Conservation (phyloP, 78 protist species). For the Pigoraptor vietnamica region DNA sequence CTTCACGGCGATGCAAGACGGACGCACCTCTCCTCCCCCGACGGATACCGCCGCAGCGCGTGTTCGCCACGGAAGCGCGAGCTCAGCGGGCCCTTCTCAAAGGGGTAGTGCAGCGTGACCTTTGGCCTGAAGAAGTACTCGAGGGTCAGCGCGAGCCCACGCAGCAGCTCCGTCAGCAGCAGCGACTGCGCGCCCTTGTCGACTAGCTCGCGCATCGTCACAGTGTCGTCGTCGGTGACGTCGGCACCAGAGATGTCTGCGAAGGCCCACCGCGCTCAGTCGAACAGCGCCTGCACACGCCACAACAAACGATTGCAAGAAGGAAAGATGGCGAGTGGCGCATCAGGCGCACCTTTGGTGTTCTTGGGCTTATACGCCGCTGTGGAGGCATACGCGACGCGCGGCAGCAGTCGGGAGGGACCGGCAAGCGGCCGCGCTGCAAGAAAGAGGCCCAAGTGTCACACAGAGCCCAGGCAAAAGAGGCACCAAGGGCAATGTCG, state of each 20-base stretch:
- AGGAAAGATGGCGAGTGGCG: too few relatives aligned
- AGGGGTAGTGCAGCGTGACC: constrained; percentile 80
- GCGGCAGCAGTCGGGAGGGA: too few relatives aligned
- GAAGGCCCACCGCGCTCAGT: too few relatives aligned
- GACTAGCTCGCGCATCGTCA: neutral
- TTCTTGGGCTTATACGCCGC: too few relatives aligned
- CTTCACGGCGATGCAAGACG: neutral
- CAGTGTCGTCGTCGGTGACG: neutral
- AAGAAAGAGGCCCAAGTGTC: too few relatives aligned
- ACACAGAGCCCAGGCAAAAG: too few relatives aligned
- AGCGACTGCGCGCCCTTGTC: constrained; percentile 8
- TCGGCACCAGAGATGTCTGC: neutral
- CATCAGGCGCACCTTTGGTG: too few relatives aligned
- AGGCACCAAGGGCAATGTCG: too few relatives aligned
- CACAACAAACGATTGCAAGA: too few relatives aligned
- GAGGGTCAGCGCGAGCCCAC: constrained; percentile 59
- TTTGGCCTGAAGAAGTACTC: constrained; percentile 50
- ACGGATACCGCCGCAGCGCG: constrained; percentile 84
- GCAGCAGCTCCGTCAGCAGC: constrained; percentile 29
- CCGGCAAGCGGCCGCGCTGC: too few relatives aligned
- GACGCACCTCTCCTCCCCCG: constrained; percentile 57
- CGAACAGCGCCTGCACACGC: too few relatives aligned
- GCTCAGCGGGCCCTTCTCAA: constrained; percentile 80
- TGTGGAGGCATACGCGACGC: too few relatives aligned
- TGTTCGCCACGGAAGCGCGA: constrained; percentile 91